Evolutionary conservation across 164 flowering plant species (phyloP), one percentile per base, ranked within the genome.

Genomic region (Vitis rotundifolia): DNA sequence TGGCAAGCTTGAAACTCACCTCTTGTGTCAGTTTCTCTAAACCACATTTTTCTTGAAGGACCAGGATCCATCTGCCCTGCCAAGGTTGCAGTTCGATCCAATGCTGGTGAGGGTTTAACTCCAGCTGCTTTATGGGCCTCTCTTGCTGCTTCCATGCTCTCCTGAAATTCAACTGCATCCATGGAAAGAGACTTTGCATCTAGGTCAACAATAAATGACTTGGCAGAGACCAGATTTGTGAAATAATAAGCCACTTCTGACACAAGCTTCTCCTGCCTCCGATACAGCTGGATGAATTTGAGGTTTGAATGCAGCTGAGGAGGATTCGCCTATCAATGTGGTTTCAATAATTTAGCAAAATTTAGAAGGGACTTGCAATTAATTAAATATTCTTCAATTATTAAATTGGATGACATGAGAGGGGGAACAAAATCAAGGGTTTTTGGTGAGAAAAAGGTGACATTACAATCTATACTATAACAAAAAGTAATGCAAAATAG

Each of bases 281-380:
- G 69, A 54, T 74, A 81, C 50, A 81, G 75, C 61, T 87, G 87
- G 31, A 87, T 81, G 68, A 77, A 87, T 53, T 71, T 83, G 56
- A 85, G 78, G 71, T 85, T 87, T 28, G 87, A 85, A 63, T 83
- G 88, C 77, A 85, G 67, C 77, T 83, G 87, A 14, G 84, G 90
- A 67, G 85, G 85, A 79, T 86, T 85, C 16, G 84, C 87, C 90
- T 87, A 81, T 64, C 47, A 37, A 37, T 6, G 7, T 37, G 44
- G 48, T 4, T 49, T 12, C 28, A 69, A 70, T 53, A 15, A 64
- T 15, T 37, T 37, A 37, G 44, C 44, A 37, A 37, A 37, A 37
- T 37, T 37, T 37, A 37, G 2, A 22, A 0, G 26, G 26, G 26
- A 22, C 26, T 22, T 22, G 26, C 0, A 37, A 37, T 3, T 37